A percentile compares a stretch with the other conserved stretches of the same genome.
These are phyloP conservation scores for Pseudocercospora fijiensis DNA, from an alignment of 2,329 filamentous ascomycete species.

Conservation along the genomic window DNA sequence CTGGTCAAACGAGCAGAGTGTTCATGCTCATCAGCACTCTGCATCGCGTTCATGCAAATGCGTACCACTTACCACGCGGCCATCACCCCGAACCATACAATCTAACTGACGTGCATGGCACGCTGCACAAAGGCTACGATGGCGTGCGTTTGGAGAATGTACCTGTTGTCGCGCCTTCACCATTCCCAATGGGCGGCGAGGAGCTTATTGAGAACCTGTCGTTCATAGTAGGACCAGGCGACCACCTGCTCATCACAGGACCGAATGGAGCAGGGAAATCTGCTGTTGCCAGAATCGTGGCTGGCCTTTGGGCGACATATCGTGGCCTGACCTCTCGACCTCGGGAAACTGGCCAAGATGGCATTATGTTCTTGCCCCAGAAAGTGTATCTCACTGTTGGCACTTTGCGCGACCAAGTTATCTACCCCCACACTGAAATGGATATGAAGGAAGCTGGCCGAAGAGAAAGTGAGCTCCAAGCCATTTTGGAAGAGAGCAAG, in stretches of 20 bases:
- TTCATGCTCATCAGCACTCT: slow-evolving; percentile 94
- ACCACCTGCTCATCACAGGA: slow-evolving; percentile 91
- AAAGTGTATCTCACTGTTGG: slow-evolving; percentile 88
- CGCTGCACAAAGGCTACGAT: slow-evolving; percentile 90
- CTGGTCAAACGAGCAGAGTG: slow-evolving; percentile 92
- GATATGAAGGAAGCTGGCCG: slow-evolving; percentile 85
- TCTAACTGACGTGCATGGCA: slow-evolving; percentile 87
- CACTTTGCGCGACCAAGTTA: slow-evolving; percentile 92
- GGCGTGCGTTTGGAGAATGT: slow-evolving; percentile 91
- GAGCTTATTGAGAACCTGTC: slow-evolving; percentile 86
- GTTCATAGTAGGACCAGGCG: slow-evolving; percentile 83
- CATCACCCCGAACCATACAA: slow-evolving; percentile 79
- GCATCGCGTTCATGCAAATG: slow-evolving; percentile 86
- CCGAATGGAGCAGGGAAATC: slow-evolving; percentile 94
- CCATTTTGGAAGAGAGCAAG: slow-evolving; percentile 76
- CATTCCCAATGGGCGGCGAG: slow-evolving; percentile 88
- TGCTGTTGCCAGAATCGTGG: slow-evolving; percentile 80
- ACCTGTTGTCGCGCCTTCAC: slow-evolving; percentile 80
- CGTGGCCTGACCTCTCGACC: slow-evolving; percentile 87
- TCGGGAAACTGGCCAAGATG: slow-evolving; percentile 67
- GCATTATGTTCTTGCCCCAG: slow-evolving; percentile 98
- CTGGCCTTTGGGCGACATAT: slow-evolving; percentile 94
- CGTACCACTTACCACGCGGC: slow-evolving; percentile 71
- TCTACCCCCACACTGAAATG: slow-evolving; percentile 91
- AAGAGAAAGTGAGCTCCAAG: slow-evolving; percentile 73